Conservation (phyloP, 2,329 filamentous ascomycete species). For the Tympanopsis confertula region DNA sequence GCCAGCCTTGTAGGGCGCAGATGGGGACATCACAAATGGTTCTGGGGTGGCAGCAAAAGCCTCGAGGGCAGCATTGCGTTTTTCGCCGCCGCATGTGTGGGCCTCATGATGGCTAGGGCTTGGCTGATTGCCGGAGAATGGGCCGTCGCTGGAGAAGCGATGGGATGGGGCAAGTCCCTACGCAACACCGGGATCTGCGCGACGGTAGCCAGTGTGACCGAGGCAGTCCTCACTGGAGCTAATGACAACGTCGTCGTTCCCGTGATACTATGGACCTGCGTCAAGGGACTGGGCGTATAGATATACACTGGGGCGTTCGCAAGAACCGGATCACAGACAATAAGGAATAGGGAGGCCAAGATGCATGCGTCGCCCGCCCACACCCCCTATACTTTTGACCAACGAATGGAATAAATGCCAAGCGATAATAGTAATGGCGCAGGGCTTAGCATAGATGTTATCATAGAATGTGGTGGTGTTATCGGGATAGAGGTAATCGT, state of each 20-base stretch:
- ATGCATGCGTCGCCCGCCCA: background rate
- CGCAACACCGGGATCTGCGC: slow-evolving; percentile 66
- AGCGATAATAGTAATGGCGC: too few species aligned
- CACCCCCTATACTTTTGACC: too few species aligned
- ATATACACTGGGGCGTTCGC: background rate
- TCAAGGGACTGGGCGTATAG: slow-evolving; percentile 61
- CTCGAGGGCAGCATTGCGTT: slow-evolving; percentile 81
- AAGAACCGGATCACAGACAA: background rate
- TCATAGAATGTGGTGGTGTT: too few species aligned
- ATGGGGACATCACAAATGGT: slow-evolving; percentile 84
- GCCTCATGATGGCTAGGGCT: slow-evolving; percentile 55
- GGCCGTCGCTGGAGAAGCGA: slow-evolving; percentile 57
- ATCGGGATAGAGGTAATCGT: slow-evolving; percentile 2
- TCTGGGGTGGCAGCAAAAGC: slow-evolving; percentile 93
- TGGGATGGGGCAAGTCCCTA: slow-evolving; percentile 51
- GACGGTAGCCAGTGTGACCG: slow-evolving; percentile 74
- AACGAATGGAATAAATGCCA: too few species aligned
- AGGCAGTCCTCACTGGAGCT: slow-evolving; percentile 87
- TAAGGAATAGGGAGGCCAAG: background rate
- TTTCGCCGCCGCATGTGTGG: slow-evolving; percentile 63
- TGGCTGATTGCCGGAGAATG: slow-evolving; percentile 75
- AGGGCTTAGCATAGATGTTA: too few species aligned
- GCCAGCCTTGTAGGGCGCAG: slow-evolving; percentile 81
- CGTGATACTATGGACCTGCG: slow-evolving; percentile 81
- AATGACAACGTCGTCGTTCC: slow-evolving; percentile 98